These are phyloP conservation scores for Podospora didyma DNA, from an alignment of 495 filamentous ascomycete genomes.

Conservation along the genomic window DNA sequence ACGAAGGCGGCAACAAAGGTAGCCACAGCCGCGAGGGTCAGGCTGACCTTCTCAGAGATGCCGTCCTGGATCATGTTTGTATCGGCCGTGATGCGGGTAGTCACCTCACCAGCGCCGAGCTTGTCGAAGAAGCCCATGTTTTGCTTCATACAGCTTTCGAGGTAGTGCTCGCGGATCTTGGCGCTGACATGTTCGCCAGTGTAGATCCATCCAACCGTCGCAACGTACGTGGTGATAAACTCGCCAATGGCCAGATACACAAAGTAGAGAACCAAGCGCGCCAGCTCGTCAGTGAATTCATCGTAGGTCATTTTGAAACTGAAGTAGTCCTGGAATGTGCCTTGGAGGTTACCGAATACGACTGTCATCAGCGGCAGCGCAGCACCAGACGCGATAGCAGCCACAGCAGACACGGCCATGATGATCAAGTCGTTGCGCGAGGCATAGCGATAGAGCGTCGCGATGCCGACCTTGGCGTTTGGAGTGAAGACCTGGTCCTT, in stretches of 20 bases:
- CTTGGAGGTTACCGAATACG: conserved; percentile 73
- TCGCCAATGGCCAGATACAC: conserved; percentile 85
- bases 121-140: conserved; percentile 94
- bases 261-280: conserved; percentile 75
- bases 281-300: conserved; percentile 58
- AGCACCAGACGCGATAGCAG: conserved; percentile 73
- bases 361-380: conserved; percentile 86
- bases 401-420: conserved; percentile 59
- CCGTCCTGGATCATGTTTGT: conserved; percentile 87
- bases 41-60: conserved; percentile 78
- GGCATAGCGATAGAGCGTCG: conserved; percentile 75
- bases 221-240: conserved; percentile 75
- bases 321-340: conserved; percentile 65
- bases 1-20: conserved; percentile 87
- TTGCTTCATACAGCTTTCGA: conserved; percentile 77
- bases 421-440: conserved; percentile 71
- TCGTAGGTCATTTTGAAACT: conserved; percentile 39
- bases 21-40: conserved; percentile 68
- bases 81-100: conserved; percentile 86
- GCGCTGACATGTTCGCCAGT: conserved; percentile 83
- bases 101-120: conserved; percentile 86
- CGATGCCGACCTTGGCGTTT: conserved; percentile 58
- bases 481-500: conserved; percentile 68
- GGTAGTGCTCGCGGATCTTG: conserved; percentile 81
- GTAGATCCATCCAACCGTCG: conserved; percentile 88